phyloP scores from a whole-genome alignment of 2,329 filamentous ascomycete genomes.

The Cercospora brassicicola region DNA sequence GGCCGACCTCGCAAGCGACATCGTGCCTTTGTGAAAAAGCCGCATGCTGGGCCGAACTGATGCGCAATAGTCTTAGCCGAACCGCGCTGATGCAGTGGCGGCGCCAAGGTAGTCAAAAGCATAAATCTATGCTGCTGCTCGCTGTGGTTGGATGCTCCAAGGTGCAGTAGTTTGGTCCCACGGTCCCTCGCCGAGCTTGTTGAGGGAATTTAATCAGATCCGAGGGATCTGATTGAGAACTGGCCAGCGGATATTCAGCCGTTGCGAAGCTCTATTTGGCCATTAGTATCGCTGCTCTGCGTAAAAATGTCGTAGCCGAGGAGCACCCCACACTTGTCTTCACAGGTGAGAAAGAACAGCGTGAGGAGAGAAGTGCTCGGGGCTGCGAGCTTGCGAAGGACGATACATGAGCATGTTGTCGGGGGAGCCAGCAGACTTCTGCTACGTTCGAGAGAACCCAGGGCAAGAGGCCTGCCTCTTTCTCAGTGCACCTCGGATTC shows the following conservation, averaged over 20 bases:
- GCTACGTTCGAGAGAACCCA: no score
- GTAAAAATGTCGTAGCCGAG: no score
- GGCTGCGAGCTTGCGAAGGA: background rate
- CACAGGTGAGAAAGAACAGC: no score
- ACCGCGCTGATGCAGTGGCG: background rate
- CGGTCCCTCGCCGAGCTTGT: background rate
- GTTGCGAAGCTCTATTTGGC: background rate
- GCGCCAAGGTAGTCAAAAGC: background rate
- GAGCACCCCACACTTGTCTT: no score
- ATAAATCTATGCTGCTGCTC: background rate
- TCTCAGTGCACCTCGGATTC: no score
- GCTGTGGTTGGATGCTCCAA: background rate
- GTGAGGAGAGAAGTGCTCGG: background rate
- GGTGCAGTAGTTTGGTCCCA: background rate
- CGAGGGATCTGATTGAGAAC: background rate
- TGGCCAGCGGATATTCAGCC: background rate
- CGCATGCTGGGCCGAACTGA: background rate
- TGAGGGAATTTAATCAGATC: conserved; percentile 1
- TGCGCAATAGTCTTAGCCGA: background rate
- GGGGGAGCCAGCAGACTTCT: no score
- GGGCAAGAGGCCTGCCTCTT: no score
- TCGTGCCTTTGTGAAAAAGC: background rate
- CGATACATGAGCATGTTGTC: no score
- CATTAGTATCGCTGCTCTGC: no score
- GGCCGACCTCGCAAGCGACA: background rate